Evolutionary conservation across 306 rosid genomes (phyloP), one percentile per base, ranked within the genome.

Genomic region (Acacia melanoxylon): DNA sequence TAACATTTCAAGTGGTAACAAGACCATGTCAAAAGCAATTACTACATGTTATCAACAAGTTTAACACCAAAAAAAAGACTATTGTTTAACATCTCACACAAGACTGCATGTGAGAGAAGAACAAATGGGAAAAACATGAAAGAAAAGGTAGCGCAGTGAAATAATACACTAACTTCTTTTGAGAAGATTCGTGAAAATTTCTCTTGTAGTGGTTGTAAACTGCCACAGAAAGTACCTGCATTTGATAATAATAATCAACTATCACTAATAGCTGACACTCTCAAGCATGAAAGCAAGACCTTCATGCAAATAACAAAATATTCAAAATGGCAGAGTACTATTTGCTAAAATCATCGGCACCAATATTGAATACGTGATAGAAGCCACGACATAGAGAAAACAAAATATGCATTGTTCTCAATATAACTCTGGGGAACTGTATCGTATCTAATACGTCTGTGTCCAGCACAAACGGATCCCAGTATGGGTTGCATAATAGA

Each of bases 171-270:
- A 83, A 91, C 94, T 92, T 90, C 85, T 84, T 93, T 51, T 89
- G 85, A 69, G 80, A 69, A 6, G 90, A 78, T 79, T 93, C 99
- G 62, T 90, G 88, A 81, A 83, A 81, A 70, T 93, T 83, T 66
- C 99, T 92, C 93, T 93, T 90, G 81, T 95, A 95, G 81, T 95
- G 98, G 86, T 95, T 95, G 91, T 93, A 95, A 72, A 93, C 99
- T 45, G 98, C 96, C 86, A 95, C 97, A 49, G 99, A 86, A 67
- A 95, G 93, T 83, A 95, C 99, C 99, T 95, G 85, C 77, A 87
- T 29, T 54, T 37, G 41, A 37, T 6, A 10, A 31, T 16, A 12
- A 45, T 6, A 20, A 62, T 25, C 51, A 45, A 48, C 5, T 48
- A 66, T 49, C 24, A 27, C 24, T 16, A 45, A 61, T 7, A 51